phyloP scores from a whole-genome alignment of 2,329 filamentous ascomycete species.

The Venturia effusa region DNA sequence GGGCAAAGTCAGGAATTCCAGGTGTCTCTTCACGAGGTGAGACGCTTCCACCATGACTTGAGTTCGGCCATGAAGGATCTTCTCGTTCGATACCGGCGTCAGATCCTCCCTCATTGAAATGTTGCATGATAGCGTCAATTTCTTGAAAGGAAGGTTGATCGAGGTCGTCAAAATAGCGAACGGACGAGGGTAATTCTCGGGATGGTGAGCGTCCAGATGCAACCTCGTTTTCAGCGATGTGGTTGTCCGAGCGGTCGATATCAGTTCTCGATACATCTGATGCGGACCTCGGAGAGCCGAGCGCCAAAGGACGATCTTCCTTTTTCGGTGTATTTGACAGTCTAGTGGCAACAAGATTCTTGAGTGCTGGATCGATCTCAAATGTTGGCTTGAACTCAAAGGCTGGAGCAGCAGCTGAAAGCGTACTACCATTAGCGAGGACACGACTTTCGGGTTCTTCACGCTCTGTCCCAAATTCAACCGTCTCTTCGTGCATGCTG shows the following conservation, averaged over 20 bases:
- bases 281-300: conserved; percentile 1
- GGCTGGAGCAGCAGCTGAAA: conserved; percentile 61
- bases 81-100: conserved; percentile 62
- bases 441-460: neutral
- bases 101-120: conserved; percentile 64
- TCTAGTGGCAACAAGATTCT: conserved; percentile 20
- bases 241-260: neutral
- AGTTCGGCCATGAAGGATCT: conserved; percentile 31
- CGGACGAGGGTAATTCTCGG: conserved; percentile 3
- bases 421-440: conserved; percentile 30
- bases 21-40: conserved; percentile 14
- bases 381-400: conserved; percentile 43
- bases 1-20: conserved; percentile 15
- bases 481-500: neutral
- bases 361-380: conserved; percentile 28
- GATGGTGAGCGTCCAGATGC: neutral
- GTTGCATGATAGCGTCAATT: conserved; percentile 85
- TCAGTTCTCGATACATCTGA: conserved; percentile 4
- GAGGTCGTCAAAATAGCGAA: conserved; percentile 12
- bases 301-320: neutral
- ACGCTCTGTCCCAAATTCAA: neutral
- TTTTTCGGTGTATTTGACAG: conserved; percentile 11
- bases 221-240: neutral
- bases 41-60: conserved; percentile 10
- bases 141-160: conserved; percentile 57